These are phyloP conservation scores for Pyrrhoderma lamaoense DNA, from an alignment of 1,284 basidiomycete genomes.

Conservation along the genomic window DNA sequence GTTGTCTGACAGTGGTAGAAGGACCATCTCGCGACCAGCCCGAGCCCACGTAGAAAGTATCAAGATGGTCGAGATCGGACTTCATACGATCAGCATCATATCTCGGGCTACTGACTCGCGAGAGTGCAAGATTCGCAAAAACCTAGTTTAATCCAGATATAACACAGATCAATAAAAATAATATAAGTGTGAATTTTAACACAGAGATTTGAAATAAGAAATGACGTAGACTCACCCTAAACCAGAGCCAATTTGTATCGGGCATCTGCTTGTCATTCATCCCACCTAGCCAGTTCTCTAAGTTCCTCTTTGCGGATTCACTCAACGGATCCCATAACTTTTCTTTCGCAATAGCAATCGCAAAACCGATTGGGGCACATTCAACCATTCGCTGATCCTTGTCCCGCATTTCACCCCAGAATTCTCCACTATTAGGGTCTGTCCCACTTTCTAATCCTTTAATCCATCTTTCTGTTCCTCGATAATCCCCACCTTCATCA, in stretches of 20 bases:
- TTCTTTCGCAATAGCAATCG: conserved; percentile 58
- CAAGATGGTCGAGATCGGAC: conserved; percentile 67
- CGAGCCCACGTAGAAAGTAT: conserved; percentile 71
- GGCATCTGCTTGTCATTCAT: conserved; percentile 74
- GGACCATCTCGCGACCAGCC: conserved; percentile 77
- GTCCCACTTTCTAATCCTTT: conserved; percentile 61
- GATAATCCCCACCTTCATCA: conserved; percentile 49
- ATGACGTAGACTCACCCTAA: conserved; percentile 52
- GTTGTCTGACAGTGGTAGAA: conserved; percentile 60
- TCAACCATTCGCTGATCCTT: conserved; percentile 81
- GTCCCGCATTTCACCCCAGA: conserved; percentile 69
- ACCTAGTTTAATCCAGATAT: conserved; percentile 35
- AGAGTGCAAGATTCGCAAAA: conserved; percentile 69
- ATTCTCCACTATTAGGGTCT: conserved; percentile 56
- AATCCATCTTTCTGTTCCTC: conserved; percentile 53
- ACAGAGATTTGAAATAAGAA: too few relatives aligned
- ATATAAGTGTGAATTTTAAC: not conserved
- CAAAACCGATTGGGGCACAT: conserved; percentile 70
- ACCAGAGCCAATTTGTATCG: conserved; percentile 79
- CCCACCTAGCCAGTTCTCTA: conserved; percentile 62
- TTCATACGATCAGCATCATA: conserved; percentile 59
- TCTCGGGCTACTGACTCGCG: conserved; percentile 50
- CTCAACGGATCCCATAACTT: conserved; percentile 58
- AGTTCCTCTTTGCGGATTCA: conserved; percentile 44
- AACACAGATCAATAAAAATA: not conserved